phyloP scores from a whole-genome alignment of 768 basidiomycete species.

The Gautieria morchelliformis region DNA sequence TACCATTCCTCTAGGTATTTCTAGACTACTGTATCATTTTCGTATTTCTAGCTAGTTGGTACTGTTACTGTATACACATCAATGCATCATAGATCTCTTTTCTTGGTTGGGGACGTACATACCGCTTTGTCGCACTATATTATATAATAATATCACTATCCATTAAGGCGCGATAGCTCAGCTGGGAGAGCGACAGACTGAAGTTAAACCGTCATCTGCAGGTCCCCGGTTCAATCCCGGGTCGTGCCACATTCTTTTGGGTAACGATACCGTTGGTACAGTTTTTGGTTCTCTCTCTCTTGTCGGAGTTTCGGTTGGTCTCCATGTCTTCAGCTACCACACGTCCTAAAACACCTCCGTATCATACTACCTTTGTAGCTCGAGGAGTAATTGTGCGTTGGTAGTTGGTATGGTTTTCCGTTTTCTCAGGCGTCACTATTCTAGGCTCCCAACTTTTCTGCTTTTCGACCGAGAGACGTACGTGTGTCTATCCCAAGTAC shows the following conservation, averaged over 20 bases:
- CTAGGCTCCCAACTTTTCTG: slow-evolving; percentile 71
- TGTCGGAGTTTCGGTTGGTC: background rate
- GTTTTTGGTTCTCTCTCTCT: no score
- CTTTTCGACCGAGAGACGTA: slow-evolving; percentile 70
- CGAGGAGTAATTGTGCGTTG: slow-evolving; percentile 65
- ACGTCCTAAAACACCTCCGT: slow-evolving; percentile 47
- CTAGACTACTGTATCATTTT: background rate
- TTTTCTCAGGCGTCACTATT: slow-evolving; percentile 3
- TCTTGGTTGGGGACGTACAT: no score
- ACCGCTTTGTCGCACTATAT: no score
- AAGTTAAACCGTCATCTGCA: slow-evolving; percentile 14
- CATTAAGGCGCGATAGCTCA: slow-evolving; percentile 6
- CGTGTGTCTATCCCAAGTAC: slow-evolving; percentile 51
- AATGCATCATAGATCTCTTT: background rate
- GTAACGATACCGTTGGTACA: no score
- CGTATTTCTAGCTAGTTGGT: background rate
- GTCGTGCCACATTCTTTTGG: slow-evolving; percentile 25
- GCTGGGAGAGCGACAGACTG: slow-evolving; percentile 10
- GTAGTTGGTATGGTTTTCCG: slow-evolving; percentile 1
- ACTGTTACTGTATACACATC: background rate
- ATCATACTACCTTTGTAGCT: slow-evolving; percentile 57
- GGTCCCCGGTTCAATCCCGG: slow-evolving; percentile 35
- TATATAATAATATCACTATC: no score
- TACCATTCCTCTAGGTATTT: slow-evolving; percentile 45
- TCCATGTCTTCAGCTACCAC: slow-evolving; percentile 30